Evolutionary conservation across 257 asterid genomes (phyloP).

Genomic region (Asclepias syriaca): DNA sequence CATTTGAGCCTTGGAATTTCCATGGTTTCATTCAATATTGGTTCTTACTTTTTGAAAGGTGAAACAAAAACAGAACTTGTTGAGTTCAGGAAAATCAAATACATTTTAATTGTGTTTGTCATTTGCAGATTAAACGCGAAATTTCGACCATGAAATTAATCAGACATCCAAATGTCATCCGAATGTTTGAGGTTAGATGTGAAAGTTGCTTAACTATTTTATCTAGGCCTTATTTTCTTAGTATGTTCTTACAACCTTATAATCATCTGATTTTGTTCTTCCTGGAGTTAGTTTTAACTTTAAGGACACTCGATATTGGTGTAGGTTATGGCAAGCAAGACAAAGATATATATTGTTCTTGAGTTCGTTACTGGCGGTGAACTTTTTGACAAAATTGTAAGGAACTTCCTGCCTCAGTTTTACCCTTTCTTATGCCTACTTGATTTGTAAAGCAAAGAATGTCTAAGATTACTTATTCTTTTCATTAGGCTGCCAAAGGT

Average conservation of each 20-base stretch:
- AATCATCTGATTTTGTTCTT: too few species aligned
- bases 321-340: slow-evolving; percentile 99
- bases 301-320: slow-evolving; percentile 17
- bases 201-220: slow-evolving; percentile 3
- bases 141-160: slow-evolving; percentile 90
- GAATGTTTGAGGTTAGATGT: slow-evolving; percentile 75
- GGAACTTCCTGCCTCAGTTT: slow-evolving; percentile 12
- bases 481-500: slow-evolving; percentile 65
- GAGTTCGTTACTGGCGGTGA: slow-evolving; percentile 97
- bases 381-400: slow-evolving; percentile 88
- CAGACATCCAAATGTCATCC: slow-evolving; percentile 89
- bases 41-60: background rate
- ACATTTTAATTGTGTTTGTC: slow-evolving; percentile 6
- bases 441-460: background rate
- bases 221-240: background rate
- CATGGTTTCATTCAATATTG: background rate
- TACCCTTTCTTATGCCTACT: slow-evolving; percentile 7
- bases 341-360: slow-evolving; percentile 84
- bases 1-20: background rate
- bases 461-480: slow-evolving; percentile 17
- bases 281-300: slow-evolving; percentile 4
- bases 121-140: slow-evolving; percentile 85
- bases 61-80: background rate
- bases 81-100: background rate
- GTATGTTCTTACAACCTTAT: background rate